These are phyloP conservation scores for Boehmeria nivea DNA, from an alignment of 306 rosid species.

Conservation along the genomic window DNA sequence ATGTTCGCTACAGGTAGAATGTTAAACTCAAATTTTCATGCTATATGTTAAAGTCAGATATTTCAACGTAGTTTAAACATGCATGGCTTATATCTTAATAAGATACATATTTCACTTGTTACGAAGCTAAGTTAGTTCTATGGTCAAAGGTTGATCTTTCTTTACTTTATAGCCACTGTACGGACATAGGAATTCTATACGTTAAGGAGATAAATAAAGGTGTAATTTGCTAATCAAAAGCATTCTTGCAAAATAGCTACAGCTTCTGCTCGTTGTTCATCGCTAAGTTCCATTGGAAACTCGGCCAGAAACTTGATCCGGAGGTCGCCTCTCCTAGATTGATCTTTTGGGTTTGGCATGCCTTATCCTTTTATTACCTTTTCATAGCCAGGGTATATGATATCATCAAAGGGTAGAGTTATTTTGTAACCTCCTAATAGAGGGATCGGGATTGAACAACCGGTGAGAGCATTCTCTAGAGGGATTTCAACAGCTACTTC, in stretches of 20 bases:
- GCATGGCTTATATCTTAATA: not conserved
- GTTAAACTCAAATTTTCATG: too few species aligned
- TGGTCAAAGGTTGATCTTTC: too few species aligned
- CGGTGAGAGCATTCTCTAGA: slow-evolving; percentile 65
- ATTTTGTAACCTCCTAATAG: slow-evolving; percentile 64
- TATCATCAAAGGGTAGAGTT: slow-evolving; percentile 52
- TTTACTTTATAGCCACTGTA: not conserved
- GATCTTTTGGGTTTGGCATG: slow-evolving; percentile 55
- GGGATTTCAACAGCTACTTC: slow-evolving; percentile 66
- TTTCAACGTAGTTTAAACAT: not conserved
- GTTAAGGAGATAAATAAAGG: not conserved
- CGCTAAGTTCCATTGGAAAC: slow-evolving; percentile 52
- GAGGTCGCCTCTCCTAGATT: slow-evolving; percentile 60
- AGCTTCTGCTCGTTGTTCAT: slow-evolving; percentile 55
- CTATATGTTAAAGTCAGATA: too few species aligned
- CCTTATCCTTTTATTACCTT: slow-evolving; percentile 72
- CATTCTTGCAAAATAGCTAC: slow-evolving; percentile 50
- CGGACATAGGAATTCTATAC: slow-evolving; percentile 4
- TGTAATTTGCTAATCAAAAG: slow-evolving; percentile 21
- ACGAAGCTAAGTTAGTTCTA: not conserved
- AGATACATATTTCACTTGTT: too few species aligned
- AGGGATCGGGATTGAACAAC: slow-evolving; percentile 71
- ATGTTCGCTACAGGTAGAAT: too few species aligned
- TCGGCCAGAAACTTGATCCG: slow-evolving; percentile 52
- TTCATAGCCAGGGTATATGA: slow-evolving; percentile 61